Percentiles rank a stretch among this genome's conserved stretches.
phyloP scores from a whole-genome alignment of 2,329 filamentous ascomycete genomes.

The Colletotrichum orbiculare region DNA sequence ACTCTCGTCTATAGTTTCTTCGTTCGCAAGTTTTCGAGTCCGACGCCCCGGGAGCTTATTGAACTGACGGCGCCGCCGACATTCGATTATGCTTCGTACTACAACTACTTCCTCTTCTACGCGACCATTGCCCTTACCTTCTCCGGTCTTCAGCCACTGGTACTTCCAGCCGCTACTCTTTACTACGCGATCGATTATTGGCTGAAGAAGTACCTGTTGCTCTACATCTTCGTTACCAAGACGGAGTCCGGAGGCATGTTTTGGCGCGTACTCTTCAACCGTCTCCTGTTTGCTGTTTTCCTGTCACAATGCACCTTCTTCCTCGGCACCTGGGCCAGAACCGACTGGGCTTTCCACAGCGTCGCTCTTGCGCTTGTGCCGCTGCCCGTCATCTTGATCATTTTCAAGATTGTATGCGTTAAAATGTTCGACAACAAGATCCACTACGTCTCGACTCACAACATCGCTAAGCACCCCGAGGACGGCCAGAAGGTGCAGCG shows the following conservation, averaged over 20 bases:
- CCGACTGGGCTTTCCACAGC: slow-evolving; percentile 63
- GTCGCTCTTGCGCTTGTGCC: slow-evolving; percentile 78
- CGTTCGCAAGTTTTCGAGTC: slow-evolving; percentile 83
- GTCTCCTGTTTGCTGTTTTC: slow-evolving; percentile 85
- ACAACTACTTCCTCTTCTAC: slow-evolving; percentile 98
- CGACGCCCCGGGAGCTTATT: slow-evolving; percentile 91
- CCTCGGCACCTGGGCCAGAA: slow-evolving; percentile 78
- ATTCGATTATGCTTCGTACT: slow-evolving; percentile 96
- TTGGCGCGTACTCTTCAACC: slow-evolving; percentile 93
- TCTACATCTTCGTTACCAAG: slow-evolving; percentile 97
- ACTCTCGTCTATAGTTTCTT: slow-evolving; percentile 87
- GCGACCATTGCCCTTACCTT: slow-evolving; percentile 89
- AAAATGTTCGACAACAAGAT: slow-evolving; percentile 81
- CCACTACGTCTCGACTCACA: slow-evolving; percentile 80
- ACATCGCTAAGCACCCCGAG: slow-evolving; percentile 61
- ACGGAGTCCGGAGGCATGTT: slow-evolving; percentile 94
- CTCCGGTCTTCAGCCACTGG: slow-evolving; percentile 85
- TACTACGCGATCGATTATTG: slow-evolving; percentile 91
- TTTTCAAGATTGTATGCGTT: slow-evolving; percentile 88
- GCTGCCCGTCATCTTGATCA: slow-evolving; percentile 80
- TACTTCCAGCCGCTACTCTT: slow-evolving; percentile 85
- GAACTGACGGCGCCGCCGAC: slow-evolving; percentile 91
- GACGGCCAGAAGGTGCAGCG: slow-evolving; percentile 61
- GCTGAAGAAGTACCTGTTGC: slow-evolving; percentile 93
- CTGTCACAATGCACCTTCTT: slow-evolving; percentile 84